A percentile compares a stretch with the other conserved stretches of the same genome.
Conservation (phyloP, 1,139 yeast species). For the Candida sanyaensis region DNA sequence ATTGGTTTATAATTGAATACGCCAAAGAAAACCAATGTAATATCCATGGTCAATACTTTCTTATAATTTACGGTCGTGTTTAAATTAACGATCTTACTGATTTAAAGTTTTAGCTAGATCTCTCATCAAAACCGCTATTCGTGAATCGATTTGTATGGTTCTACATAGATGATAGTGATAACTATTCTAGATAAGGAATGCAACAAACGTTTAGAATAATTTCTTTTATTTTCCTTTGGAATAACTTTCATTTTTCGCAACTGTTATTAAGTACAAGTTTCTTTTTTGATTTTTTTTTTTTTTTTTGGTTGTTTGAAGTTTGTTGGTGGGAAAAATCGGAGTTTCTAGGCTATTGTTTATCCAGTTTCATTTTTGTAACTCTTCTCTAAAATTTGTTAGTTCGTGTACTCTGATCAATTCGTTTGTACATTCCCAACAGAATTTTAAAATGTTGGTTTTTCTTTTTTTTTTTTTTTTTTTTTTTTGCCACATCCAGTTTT, state of each 20-base stretch:
- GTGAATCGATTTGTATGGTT: no score
- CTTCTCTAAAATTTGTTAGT: background rate
- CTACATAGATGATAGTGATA: no score
- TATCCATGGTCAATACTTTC: no score
- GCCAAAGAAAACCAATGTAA: no score
- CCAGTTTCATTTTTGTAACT: background rate
- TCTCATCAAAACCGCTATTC: no score
- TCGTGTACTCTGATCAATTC: background rate
- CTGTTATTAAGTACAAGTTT: background rate
- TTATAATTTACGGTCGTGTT: no score
- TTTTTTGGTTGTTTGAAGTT: background rate
- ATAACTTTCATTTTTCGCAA: background rate
- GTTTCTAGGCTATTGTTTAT: background rate
- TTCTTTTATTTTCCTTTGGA: background rate
- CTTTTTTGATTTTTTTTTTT: background rate
- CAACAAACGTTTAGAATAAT: no score
- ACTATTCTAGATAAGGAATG: no score
- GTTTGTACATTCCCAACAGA: conserved; percentile 2
- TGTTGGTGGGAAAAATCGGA: conserved; percentile 2
- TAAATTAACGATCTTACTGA: no score
- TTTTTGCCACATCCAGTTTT: background rate
- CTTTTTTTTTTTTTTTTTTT: background rate
- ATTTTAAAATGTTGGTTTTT: background rate
- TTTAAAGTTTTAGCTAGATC: no score
- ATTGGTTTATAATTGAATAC: no score